phyloP scores from a whole-genome alignment of 2,329 filamentous ascomycete genomes.

The Leptodontidium sp. region DNA sequence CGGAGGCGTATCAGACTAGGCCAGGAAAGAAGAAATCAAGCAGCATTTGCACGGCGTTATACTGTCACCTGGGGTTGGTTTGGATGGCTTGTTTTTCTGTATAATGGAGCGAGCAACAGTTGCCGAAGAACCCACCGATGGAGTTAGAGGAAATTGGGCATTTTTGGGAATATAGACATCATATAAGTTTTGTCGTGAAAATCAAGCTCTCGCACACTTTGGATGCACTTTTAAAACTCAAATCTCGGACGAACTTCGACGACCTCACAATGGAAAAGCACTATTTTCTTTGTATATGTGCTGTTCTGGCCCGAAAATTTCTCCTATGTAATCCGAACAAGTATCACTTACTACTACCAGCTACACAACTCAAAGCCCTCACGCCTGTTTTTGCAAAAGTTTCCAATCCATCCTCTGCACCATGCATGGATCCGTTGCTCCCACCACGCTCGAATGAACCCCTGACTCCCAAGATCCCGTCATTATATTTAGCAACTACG shows the following conservation, averaged over 20 bases:
- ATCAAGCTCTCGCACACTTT: neutral
- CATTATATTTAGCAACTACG: conserved; percentile 24
- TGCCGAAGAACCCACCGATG: neutral
- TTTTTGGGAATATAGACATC: conserved; percentile 27
- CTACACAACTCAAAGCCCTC: neutral
- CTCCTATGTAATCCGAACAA: conserved; percentile 1
- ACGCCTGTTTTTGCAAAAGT: neutral
- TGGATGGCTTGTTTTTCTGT: conserved; percentile 3
- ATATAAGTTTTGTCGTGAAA: conserved; percentile 15
- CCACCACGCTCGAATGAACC: neutral
- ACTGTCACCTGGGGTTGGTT: neutral
- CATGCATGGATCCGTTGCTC: neutral
- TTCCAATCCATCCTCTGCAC: neutral
- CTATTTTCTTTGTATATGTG: neutral
- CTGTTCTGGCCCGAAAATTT: neutral
- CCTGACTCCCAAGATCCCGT: conserved; percentile 5
- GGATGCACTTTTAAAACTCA: neutral
- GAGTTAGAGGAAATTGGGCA: conserved; percentile 22
- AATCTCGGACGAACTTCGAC: neutral
- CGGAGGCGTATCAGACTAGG: conserved; percentile 40
- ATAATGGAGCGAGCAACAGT: conserved; percentile 6
- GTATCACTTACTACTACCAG: neutral
- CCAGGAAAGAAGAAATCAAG: conserved; percentile 2
- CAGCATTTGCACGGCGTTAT: conserved; percentile 39
- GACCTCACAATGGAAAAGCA: neutral